Base-by-base conservation (phyloP, 805 yeast species). In the Lipomyces mesembrius region DNA sequence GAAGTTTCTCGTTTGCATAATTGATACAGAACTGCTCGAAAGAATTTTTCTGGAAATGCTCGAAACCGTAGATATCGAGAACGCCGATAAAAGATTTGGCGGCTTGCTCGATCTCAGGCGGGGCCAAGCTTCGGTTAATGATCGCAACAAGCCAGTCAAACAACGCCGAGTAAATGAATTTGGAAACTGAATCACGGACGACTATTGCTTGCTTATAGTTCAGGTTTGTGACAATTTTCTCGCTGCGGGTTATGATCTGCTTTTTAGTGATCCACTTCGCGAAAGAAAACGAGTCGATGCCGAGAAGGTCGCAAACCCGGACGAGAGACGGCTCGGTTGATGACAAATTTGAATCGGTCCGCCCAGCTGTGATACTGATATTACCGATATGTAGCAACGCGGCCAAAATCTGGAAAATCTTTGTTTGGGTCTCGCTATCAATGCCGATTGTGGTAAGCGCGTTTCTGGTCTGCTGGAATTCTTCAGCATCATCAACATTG, bases 1-100 rank as follows among this genome's bases (percentile, higher is more conserved):
- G 98, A 74, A 94, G 84, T 79, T 94, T 94, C 81, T 94, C 99
- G 79, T 93, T 93, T 57, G 98, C 97, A 78, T 93, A 93, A 78
- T 93, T 93, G 79, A 93, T 93, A 82, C 99, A 94, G 79, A 94
- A 94, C 79, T 94, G 99, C 80, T 94, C 99, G 75, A 94, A 94
- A 8, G 97, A 92, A 80, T 94, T 94, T 74, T 86, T 88, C 72
- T 91, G 93, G 77, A 94, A 94, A 79, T 94, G 98, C 79, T 94
- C 99, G 78, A 94, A 94, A 29, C 99, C 99, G 76, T 94, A 94
- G 74, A 94, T 94, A 88, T 94, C 99, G 74, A 94, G 84, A 37
- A 94, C 98, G 78, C 99, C 99, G 75, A 94, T 94, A 74, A 94
- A 95, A 1, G 91, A 85, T 57, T 83, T 80, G 63, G 88, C 83